phyloP scores from a whole-genome alignment of 129 eudicot genomes.

The Heracleum sosnowskyi region DNA sequence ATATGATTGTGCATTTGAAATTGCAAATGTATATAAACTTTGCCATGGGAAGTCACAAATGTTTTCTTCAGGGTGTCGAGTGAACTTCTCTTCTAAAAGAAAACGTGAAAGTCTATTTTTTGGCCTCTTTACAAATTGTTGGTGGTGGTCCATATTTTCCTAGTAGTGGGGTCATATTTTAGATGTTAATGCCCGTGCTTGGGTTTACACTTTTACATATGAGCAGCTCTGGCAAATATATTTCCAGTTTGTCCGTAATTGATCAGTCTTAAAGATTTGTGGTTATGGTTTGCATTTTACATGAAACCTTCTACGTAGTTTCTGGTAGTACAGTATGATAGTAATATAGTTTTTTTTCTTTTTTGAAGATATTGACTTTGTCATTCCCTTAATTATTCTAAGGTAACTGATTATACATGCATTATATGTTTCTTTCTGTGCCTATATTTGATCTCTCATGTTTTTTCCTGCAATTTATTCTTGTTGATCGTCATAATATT shows the following conservation, averaged over 20 bases:
- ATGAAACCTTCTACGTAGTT: neutral
- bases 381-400: constrained; percentile 16
- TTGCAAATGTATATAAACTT: neutral
- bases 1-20: no score
- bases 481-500: neutral
- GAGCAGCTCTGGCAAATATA: neutral
- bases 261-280: neutral
- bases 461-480: neutral
- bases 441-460: neutral
- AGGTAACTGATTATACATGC: constrained; percentile 33
- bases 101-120: neutral
- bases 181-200: neutral
- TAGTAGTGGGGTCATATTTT: neutral
- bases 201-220: neutral
- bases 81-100: neutral
- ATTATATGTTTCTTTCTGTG: neutral
- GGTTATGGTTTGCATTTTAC: neutral
- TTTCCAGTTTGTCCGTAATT: neutral
- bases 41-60: neutral
- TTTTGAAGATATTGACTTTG: neutral
- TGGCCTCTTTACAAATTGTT: neutral
- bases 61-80: neutral
- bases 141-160: neutral
- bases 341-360: neutral
- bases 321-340: neutral